A percentile compares a stretch with the other conserved stretches of the same genome.
phyloP scores from a whole-genome alignment of 345 rosid genomes.

The Populus alba region DNA sequence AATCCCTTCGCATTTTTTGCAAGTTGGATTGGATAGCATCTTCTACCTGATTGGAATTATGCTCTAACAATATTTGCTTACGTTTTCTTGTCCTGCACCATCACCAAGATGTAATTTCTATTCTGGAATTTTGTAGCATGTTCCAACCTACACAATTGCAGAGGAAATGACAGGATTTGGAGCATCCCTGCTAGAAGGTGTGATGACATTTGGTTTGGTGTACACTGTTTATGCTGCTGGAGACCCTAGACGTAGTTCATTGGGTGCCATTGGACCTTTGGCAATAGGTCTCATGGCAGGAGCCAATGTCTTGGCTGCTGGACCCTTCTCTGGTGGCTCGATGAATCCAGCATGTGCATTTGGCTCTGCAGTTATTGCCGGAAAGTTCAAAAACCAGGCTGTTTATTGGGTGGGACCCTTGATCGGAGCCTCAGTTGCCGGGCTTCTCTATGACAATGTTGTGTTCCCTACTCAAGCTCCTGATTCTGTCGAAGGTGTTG shows the following conservation, averaged over 20 bases:
- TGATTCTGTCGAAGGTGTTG: constrained; percentile 37
- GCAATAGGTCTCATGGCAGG: constrained; percentile 69
- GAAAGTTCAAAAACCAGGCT: constrained; percentile 81
- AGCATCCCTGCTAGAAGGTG: constrained; percentile 74
- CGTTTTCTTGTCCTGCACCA: background rate
- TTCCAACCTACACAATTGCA: constrained; percentile 59
- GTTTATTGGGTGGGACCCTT: constrained; percentile 93
- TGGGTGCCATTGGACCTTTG: constrained; percentile 50
- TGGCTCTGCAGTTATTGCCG: constrained; percentile 63
- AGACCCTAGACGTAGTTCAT: constrained; percentile 47
- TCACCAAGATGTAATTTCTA: background rate
- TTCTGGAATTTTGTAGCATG: constrained; percentile 32
- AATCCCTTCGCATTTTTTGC: background rate
- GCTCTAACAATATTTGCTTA: background rate
- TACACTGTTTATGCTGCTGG: constrained; percentile 63
- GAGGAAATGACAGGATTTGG: constrained; percentile 91
- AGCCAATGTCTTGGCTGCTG: constrained; percentile 63
- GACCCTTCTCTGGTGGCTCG: constrained; percentile 88
- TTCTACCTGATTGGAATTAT: background rate
- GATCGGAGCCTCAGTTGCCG: constrained; percentile 69
- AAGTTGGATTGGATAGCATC: background rate
- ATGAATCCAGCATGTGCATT: constrained; percentile 91
- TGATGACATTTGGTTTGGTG: constrained; percentile 65
- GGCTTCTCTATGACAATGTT: constrained; percentile 65
- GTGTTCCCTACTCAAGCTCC: constrained; percentile 36